Conservation (phyloP, 176 grass and related monocot species). For the Puccinellia tenuiflora region DNA sequence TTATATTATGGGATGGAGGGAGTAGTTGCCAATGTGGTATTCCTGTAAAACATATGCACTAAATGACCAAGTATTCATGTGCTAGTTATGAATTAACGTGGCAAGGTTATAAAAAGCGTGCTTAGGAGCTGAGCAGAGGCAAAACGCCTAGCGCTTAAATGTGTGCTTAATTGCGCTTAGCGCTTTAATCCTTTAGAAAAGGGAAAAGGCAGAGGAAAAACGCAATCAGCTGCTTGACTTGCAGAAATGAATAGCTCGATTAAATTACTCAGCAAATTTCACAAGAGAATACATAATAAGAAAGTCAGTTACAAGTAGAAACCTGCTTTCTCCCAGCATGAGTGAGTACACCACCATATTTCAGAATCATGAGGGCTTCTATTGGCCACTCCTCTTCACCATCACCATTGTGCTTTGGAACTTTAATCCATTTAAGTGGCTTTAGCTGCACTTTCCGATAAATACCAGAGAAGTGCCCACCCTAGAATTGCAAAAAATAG, state of each 20-base stretch:
- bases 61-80: neutral
- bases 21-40: neutral
- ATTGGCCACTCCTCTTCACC: conserved; percentile 75
- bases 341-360: conserved; percentile 97
- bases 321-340: conserved; percentile 99
- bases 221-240: too few relatives aligned
- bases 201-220: too few relatives aligned
- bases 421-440: conserved; percentile 94
- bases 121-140: too few relatives aligned
- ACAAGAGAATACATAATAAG: conserved; percentile 5
- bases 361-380: conserved; percentile 98
- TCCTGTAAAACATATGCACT: conserved; percentile 2
- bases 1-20: too few relatives aligned
- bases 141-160: too few relatives aligned
- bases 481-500: conserved; percentile 32
- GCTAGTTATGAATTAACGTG: conserved; percentile 10
- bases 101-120: too few relatives aligned
- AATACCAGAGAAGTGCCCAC: conserved; percentile 97
- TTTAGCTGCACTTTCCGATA: conserved; percentile 99
- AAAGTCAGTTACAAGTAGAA: neutral
- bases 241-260: conserved; percentile 6
- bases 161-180: too few relatives aligned
- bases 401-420: conserved; percentile 56
- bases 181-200: too few relatives aligned
- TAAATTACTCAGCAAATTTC: neutral